Base-by-base conservation (phyloP, 1,284 basidiomycete genomes). In the Xanthoconium separans region DNA sequence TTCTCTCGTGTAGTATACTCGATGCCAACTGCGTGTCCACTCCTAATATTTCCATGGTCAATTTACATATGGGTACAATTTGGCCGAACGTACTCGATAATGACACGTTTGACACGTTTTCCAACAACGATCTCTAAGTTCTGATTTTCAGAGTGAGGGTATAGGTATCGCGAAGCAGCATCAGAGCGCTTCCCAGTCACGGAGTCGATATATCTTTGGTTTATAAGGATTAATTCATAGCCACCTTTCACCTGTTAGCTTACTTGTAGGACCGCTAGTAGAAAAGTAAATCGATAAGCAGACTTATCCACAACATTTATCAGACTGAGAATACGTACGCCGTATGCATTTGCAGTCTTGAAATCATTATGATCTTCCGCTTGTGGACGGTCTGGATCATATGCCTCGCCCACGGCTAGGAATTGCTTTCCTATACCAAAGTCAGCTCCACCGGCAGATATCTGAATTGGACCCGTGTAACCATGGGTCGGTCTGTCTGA, bases 111-210 rank as follows among this genome's bases (percentile, higher is more conserved):
- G 13, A 81, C 80, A 2, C 74, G 70, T 46, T 72, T 74, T 7
- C 71, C 69, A 10, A 64, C 66, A 5, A 73, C 31, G 18, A 83
- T 70, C 7, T 65, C 62, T 10, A 83, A 55, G 46, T 80, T 81
- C 27, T 70, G 66, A 50, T 75, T 75, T 20, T 67, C 58, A 2
- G 64, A 56, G 49, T 81, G 75, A 37, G 78, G 79, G 60, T 86
- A 87, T 11, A 87, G 67, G 56, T 80, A 84, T 58, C 76, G 54
- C 57, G 84, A 82, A 2, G 85, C 76, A 4, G 78, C 64, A 60
- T 87, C 84, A 0, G 79, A 85, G 11, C 85, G 80, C 44, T 61
- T 76, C 27, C 85, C 85, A 0, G 77, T 82, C 24, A 70, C 59
- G 0, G 59, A 64, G 54, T 82, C 74, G n/a, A 85, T 73, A 65